Percentiles rank a stretch among this genome's conserved stretches.
These are phyloP conservation scores for Bertia moriformis DNA, from an alignment of 2,329 filamentous ascomycete genomes.

Conservation along the genomic window DNA sequence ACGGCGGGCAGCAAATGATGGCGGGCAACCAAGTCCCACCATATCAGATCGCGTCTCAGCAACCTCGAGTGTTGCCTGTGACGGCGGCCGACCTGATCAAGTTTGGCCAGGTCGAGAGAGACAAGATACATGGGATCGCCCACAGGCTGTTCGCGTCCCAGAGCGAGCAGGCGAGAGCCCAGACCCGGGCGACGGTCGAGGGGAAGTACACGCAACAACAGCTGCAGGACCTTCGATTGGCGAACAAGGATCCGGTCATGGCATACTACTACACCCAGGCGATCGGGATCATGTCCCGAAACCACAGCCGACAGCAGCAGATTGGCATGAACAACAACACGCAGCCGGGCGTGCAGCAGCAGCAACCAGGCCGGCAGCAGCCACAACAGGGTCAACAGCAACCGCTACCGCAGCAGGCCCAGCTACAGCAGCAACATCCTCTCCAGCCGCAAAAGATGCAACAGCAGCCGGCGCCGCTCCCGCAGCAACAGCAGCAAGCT, in stretches of 20 bases:
- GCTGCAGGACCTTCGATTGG: neutral
- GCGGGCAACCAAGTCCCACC: constrained; percentile 3
- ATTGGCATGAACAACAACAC: constrained; percentile 17
- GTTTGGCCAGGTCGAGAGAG: no score
- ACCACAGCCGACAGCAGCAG: no score
- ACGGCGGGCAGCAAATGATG: constrained; percentile 2
- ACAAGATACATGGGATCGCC: neutral
- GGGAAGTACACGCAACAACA: neutral
- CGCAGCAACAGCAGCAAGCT: constrained; percentile 8
- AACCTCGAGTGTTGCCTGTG: neutral
- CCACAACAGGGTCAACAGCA: neutral
- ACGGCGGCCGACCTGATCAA: no score
- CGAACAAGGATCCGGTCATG: neutral
- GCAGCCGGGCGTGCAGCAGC: no score
- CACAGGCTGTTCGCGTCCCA: neutral
- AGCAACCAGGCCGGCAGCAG: constrained; percentile 5
- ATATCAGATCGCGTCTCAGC: neutral
- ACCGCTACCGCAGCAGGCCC: constrained; percentile 6
- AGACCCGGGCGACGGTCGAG: neutral
- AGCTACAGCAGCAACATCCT: constrained; percentile 10
- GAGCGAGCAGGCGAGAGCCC: neutral
- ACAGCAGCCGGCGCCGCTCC: constrained; percentile 6
- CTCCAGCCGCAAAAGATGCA: constrained; percentile 16
- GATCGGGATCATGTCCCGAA: constrained; percentile 22
- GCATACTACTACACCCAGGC: no score